These are phyloP conservation scores for Castanospermum australe DNA, from an alignment of 306 rosid species.

Conservation along the genomic window DNA sequence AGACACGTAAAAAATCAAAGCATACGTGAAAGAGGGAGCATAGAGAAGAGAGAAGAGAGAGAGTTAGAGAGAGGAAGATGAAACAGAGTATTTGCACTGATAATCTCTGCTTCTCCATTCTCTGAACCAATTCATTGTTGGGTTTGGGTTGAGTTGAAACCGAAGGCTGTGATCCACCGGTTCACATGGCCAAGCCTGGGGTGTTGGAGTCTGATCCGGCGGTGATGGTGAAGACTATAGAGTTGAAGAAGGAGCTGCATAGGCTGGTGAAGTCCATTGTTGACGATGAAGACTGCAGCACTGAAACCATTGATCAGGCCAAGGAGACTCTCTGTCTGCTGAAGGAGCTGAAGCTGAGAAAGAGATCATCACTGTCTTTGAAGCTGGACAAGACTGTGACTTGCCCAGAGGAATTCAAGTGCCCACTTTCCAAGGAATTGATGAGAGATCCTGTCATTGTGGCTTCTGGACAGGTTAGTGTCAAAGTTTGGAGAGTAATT, in stretches of 20 bases:
- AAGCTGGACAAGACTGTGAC: slow-evolving; percentile 41
- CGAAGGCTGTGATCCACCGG: background rate
- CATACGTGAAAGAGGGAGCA: background rate
- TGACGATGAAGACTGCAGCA: slow-evolving; percentile 61
- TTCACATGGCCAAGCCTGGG: slow-evolving; percentile 71
- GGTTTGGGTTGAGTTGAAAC: slow-evolving; percentile 7
- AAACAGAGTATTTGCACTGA: slow-evolving; percentile 32
- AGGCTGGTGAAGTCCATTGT: slow-evolving; percentile 60
- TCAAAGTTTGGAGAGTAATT: background rate
- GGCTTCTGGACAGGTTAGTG: slow-evolving; percentile 81
- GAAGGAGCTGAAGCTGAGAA: slow-evolving; percentile 58
- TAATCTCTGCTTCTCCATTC: slow-evolving; percentile 42
- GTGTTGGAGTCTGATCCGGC: slow-evolving; percentile 64
- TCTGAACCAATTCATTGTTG: slow-evolving; percentile 16
- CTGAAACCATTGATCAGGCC: slow-evolving; percentile 62
- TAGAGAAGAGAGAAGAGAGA: background rate
- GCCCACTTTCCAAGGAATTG: slow-evolving; percentile 84
- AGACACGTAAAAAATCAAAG: background rate
- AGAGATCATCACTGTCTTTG: slow-evolving; percentile 47
- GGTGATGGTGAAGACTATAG: slow-evolving; percentile 48
- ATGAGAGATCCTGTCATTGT: slow-evolving; percentile 95
- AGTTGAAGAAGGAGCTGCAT: slow-evolving; percentile 80
- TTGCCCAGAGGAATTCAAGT: slow-evolving; percentile 72
- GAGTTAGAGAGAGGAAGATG: background rate
- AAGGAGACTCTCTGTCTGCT: slow-evolving; percentile 55